These are phyloP conservation scores for Solanum pennellii DNA, from an alignment of 257 asterid genomes.

Conservation along the genomic window DNA sequence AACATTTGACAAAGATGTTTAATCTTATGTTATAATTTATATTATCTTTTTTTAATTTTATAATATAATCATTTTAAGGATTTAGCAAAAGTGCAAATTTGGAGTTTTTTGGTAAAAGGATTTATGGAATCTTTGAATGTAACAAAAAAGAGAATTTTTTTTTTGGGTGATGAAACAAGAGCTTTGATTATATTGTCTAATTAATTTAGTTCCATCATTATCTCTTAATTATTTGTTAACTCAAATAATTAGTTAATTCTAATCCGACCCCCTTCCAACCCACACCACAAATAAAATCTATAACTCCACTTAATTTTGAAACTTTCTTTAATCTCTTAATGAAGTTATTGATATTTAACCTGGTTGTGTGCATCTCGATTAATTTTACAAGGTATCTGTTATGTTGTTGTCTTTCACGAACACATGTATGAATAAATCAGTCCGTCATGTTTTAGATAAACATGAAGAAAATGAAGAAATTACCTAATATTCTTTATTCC, in stretches of 20 bases:
- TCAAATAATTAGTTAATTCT: background rate
- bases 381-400: no score
- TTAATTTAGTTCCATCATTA: background rate
- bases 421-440: background rate
- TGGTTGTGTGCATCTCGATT: fast-evolving
- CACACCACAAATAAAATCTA: background rate
- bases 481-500: fast-evolving
- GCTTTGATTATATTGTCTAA: background rate
- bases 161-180: background rate
- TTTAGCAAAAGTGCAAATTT: background rate
- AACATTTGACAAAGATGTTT: background rate
- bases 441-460: fast-evolving
- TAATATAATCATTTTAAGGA: background rate
- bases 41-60: background rate
- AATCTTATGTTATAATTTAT: background rate
- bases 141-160: background rate
- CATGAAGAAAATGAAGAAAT: fast-evolving
- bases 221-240: background rate
- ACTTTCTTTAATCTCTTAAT: background rate
- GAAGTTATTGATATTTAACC: background rate
- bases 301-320: background rate
- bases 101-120: background rate
- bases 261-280: background rate
- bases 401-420: no score
- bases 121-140: background rate